Evolutionary conservation across 2,329 filamentous ascomycete species (phyloP).

Genomic region (Fusarium keratoplasticum): DNA sequence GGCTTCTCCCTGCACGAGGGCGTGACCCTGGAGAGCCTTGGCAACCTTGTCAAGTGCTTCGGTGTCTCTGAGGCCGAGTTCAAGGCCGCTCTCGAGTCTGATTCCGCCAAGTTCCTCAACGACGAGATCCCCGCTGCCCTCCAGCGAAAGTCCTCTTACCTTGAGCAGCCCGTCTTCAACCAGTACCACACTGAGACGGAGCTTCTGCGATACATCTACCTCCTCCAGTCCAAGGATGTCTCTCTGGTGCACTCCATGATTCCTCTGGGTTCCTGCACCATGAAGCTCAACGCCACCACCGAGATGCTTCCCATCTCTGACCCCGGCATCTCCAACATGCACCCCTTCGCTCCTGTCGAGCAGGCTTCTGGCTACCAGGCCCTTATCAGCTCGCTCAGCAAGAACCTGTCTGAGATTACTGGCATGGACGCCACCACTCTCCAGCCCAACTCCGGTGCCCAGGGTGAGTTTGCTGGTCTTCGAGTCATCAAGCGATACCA

Average conservation of each 20-base stretch:
- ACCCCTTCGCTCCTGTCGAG: slow-evolving; percentile 79
- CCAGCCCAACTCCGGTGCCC: slow-evolving; percentile 95
- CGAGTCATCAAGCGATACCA: slow-evolving; percentile 89
- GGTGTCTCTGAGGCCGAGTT: slow-evolving; percentile 43
- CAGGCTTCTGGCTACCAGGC: slow-evolving; percentile 76
- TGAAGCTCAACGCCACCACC: slow-evolving; percentile 95
- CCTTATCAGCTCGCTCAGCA: slow-evolving; percentile 78
- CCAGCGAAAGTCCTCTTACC: slow-evolving; percentile 77
- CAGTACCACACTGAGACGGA: slow-evolving; percentile 95
- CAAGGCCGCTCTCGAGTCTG: slow-evolving; percentile 41
- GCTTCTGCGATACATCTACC: slow-evolving; percentile 90
- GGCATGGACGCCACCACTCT: slow-evolving; percentile 89
- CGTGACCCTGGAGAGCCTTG: slow-evolving; percentile 38
- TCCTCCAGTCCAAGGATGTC: slow-evolving; percentile 92
- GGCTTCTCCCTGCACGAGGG: slow-evolving; percentile 49
- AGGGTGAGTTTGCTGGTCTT: slow-evolving; percentile 93
- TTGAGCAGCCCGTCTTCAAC: slow-evolving; percentile 95
- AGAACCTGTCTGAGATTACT: slow-evolving; percentile 84
- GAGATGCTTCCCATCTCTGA: slow-evolving; percentile 83
- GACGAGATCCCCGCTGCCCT: slow-evolving; percentile 67
- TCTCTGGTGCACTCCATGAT: slow-evolving; percentile 98
- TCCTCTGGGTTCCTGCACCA: slow-evolving; percentile 94
- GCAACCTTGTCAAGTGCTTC: slow-evolving; percentile 39
- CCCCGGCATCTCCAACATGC: slow-evolving; percentile 67
- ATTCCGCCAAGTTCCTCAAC: slow-evolving; percentile 50